Evolutionary conservation across 2,329 filamentous ascomycete species (phyloP), one percentile per base, ranked within the genome.

Genomic region (Emmonsiellopsis sp.): DNA sequence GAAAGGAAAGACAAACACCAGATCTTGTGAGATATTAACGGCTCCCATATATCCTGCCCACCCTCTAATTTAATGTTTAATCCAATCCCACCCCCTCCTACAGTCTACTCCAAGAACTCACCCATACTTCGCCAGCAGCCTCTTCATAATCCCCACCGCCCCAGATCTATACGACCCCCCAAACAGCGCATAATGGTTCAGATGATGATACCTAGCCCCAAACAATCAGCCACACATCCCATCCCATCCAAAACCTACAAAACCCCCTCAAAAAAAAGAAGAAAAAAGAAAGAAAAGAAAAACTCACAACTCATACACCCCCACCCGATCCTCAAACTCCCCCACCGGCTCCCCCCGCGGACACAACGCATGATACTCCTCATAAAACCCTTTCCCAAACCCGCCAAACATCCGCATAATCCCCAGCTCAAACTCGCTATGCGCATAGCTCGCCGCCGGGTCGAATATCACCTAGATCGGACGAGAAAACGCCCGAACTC

Each of bases 341-440:
- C 79, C 82, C 9, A 76, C 78, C 0, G 91, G 91, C 66, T 95
- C 87, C 7, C 86, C 84, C 72, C 86, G 94, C 0, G 86, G 86
- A 46, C 91, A 83, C 27, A 89, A 64, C 40, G 74, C 68, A 66
- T 87, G 81, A 66, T 96, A 97, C 65, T 93, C 88, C 34, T 77
- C 77, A 76, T 87, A 83, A 62, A 95, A 95, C 1, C 64, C 68
- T 0, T 68, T 62, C 0, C 83, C 83, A 68, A 94, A 95, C 0
- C 92, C 92, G 0, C 91, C 91, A 77, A 96, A 97, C 90, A 96
- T 95, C 50, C 80, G 81, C 90, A 96, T 96, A 60, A 95, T 95
- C 0, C 92, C 92, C 51, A 95, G 73, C 60, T 96, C 92, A 68
- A 85, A 96, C 73, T 97, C 92, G 1, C 79, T 86, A 66, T 96